phyloP scores from a whole-genome alignment of 1,139 yeast genomes.

The Yamadazyma taylorii region DNA sequence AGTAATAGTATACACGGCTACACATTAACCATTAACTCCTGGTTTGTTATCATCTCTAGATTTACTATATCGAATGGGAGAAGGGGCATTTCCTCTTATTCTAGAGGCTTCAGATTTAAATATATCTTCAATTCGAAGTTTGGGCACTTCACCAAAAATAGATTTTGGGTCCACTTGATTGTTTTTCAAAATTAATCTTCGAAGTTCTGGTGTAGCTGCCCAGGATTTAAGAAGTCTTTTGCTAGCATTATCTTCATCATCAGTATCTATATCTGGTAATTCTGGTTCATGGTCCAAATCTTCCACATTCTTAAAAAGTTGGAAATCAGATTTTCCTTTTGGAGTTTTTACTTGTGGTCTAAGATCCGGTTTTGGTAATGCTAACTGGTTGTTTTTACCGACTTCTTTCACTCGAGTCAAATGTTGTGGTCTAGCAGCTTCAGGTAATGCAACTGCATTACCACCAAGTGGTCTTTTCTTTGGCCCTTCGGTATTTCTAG shows the following conservation, averaged over 20 bases:
- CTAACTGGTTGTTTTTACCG: no score
- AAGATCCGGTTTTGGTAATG: slow-evolving; percentile 1
- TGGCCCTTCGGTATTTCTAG: slow-evolving; percentile 8
- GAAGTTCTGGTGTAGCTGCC: slow-evolving; percentile 70
- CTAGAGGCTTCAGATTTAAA: slow-evolving; percentile 52
- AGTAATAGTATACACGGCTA: slow-evolving; percentile 26
- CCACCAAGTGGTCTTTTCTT: slow-evolving; percentile 20
- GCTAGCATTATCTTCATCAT: slow-evolving; percentile 57
- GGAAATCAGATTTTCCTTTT: slow-evolving; percentile 5
- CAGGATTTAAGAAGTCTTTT: slow-evolving; percentile 55
- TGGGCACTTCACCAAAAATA: slow-evolving; percentile 78
- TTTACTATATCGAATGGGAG: slow-evolving; percentile 47
- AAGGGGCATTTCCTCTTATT: slow-evolving; percentile 52
- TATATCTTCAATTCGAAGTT: slow-evolving; percentile 66
- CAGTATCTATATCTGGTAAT: slow-evolving; percentile 51
- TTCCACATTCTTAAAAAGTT: slow-evolving; percentile 6
- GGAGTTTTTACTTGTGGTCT: slow-evolving; percentile 8
- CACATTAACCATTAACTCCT: not conserved
- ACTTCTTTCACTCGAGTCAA: slow-evolving; percentile 7
- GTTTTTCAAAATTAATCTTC: slow-evolving; percentile 54
- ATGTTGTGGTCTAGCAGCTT: slow-evolving; percentile 32
- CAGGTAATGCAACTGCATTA: slow-evolving; percentile 37
- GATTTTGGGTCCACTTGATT: slow-evolving; percentile 64
- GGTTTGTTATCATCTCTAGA: not conserved
- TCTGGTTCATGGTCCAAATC: slow-evolving; percentile 16